Evolutionary conservation across 2,329 filamentous ascomycete genomes (phyloP), one percentile per base, ranked within the genome.

Genomic region (Ophiostoma tasmaniense): DNA sequence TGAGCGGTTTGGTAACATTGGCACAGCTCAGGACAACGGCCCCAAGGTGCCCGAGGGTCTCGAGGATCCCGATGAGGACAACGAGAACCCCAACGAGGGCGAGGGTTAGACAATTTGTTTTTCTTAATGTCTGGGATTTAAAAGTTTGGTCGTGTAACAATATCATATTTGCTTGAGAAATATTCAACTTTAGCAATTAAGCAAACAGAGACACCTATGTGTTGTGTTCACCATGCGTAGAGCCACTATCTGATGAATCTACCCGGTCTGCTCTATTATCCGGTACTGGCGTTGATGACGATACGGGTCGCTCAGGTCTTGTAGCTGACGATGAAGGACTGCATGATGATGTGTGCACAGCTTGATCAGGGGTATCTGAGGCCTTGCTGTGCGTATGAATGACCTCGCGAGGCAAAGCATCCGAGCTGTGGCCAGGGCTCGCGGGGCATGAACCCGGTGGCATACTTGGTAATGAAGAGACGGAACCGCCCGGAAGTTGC

Each of bases 11-110:
- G 80, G 79, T n/a, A 50, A 50, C 14, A 66, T 13, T 25, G 64
- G 55, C 61, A 28, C 30, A 25, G 33, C 42, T 22, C n/a, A 30
- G 22, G 62, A 33, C 10, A 42, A 45, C 14, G 37, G 28, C 1
- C 66, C 39, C 17, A 25, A 33, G 22, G 50, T 59, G 2, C 64
- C 62, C 13, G 55, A n/a, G 39, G 42, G 68, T 64, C 78, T 83
- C 72, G 79, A 81, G 74, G 78, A 83, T 74, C 76, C 84, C 0
- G 84, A 81, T 2, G 83, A 86, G 37, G 84, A 85, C 68, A 83
- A 82, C 14, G 85, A 72, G 66, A 72, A 72, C 22, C 69, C 71
- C 1, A 71, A 73, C 14, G 73, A 69, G 25, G 72, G 71, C 6
- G 73, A 74, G 17, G 73, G 73, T 1, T 74, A 66, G 67, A 7